Percentiles rank a stretch among this genome's conserved stretches.
Conservation (phyloP, 2,329 filamentous ascomycete species). For the Aspergillus melleus region DNA sequence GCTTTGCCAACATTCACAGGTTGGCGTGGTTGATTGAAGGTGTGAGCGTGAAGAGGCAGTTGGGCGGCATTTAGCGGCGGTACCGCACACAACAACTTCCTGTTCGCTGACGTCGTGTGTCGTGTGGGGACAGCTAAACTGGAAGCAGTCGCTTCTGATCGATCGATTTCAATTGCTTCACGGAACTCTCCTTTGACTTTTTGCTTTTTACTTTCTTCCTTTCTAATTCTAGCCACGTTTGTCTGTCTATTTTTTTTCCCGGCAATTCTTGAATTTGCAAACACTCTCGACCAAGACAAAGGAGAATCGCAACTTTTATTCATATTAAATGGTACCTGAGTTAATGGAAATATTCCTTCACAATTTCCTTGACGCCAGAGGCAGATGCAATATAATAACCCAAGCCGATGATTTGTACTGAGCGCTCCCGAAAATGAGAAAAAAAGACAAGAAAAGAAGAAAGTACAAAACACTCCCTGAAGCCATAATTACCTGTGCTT, state of each 20-base stretch:
- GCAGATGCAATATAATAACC: constrained; percentile 19
- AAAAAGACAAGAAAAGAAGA: not conserved
- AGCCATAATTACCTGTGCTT: not conserved
- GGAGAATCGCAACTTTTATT: not conserved
- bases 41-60: constrained; percentile 3
- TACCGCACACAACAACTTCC: constrained; percentile 14
- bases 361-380: constrained; percentile 22
- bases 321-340: not conserved
- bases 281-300: not conserved
- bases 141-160: not conserved
- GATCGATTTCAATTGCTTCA: not conserved
- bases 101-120: constrained; percentile 30
- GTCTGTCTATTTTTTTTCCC: not conserved
- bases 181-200: not conserved
- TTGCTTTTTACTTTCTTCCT: not conserved
- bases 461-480: not conserved
- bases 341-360: not conserved
- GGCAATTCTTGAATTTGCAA: not conserved
- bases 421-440: constrained; percentile 5
- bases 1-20: constrained; percentile 6
- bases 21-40: constrained; percentile 1
- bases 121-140: constrained; percentile 17
- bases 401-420: constrained; percentile 8
- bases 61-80: constrained; percentile 25
- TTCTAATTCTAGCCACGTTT: not conserved